These are phyloP conservation scores for Ophidiomyces ophidiicola DNA, from an alignment of 2,329 filamentous ascomycete genomes.

Conservation along the genomic window DNA sequence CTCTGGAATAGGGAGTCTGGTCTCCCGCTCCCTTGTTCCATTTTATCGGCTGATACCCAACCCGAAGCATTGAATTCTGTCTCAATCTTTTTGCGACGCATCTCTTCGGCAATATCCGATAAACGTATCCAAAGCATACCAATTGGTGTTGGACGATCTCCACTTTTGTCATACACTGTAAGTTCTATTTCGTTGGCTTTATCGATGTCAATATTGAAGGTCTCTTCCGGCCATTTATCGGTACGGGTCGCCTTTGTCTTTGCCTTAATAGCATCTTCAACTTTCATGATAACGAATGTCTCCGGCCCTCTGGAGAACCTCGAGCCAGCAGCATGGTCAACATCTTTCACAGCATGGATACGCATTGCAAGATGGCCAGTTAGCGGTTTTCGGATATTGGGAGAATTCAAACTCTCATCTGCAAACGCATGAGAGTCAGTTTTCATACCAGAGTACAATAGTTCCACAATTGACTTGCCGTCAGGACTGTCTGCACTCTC, in stretches of 20 bases:
- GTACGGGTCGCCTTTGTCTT: conserved; percentile 73
- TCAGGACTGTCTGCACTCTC: conserved; percentile 65
- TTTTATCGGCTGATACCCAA: conserved; percentile 95
- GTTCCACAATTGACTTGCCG: conserved; percentile 48
- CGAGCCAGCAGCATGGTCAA: conserved; percentile 75
- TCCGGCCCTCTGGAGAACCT: conserved; percentile 84
- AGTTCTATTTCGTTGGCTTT: conserved; percentile 98
- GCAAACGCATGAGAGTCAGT: conserved; percentile 12
- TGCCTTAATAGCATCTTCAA: conserved; percentile 84
- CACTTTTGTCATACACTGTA: conserved; percentile 91
- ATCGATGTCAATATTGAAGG: conserved; percentile 85
- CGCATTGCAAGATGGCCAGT: conserved; percentile 80
- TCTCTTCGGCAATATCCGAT: conserved; percentile 93
- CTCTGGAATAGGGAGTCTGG: conserved; percentile 45
- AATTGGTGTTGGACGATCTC: conserved; percentile 82
- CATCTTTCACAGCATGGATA: conserved; percentile 80
- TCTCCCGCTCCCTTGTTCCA: conserved; percentile 52
- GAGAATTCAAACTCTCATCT: conserved; percentile 95
- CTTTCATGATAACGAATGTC: conserved; percentile 91
- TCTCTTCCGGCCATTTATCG: conserved; percentile 84
- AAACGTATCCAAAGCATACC: conserved; percentile 93
- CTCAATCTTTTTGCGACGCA: conserved; percentile 93
- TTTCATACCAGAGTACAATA: neutral
- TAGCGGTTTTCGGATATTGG: conserved; percentile 89
- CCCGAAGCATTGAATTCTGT: conserved; percentile 86